These are phyloP conservation scores for Lipomyces mesembrius DNA, from an alignment of 805 yeast genomes.

Conservation along the genomic window DNA sequence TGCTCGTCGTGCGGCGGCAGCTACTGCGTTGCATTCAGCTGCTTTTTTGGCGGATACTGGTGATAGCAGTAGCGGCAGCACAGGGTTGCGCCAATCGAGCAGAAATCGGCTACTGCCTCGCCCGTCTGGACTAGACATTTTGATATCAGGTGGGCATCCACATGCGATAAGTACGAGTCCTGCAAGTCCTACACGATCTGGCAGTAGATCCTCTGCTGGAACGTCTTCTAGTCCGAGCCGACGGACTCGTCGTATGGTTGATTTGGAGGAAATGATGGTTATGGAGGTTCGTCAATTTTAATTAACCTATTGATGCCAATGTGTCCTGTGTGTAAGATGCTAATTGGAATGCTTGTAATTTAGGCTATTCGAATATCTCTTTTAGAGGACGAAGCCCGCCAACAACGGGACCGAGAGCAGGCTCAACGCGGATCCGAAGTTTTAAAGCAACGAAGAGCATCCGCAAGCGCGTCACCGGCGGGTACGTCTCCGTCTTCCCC, in stretches of 20 bases:
- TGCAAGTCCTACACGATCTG: slow-evolving; percentile 9
- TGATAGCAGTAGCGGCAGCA: slow-evolving; percentile 4
- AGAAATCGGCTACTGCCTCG: slow-evolving; percentile 35
- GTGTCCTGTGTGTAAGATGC: background rate
- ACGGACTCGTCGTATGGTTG: slow-evolving; percentile 43
- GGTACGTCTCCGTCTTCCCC: background rate
- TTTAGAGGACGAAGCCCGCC: slow-evolving; percentile 65
- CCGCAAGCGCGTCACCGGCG: slow-evolving; percentile 2
- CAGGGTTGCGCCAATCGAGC: slow-evolving; percentile 9
- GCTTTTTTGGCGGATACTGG: slow-evolving; percentile 59
- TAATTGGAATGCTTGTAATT: background rate
- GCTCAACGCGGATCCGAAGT: slow-evolving; percentile 34
- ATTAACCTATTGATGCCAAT: no score
- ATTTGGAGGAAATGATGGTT: slow-evolving; percentile 75
- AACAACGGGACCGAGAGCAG: slow-evolving; percentile 40
- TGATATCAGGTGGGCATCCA: background rate
- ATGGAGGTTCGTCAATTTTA: slow-evolving; percentile 53
- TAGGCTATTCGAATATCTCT: slow-evolving; percentile 72
- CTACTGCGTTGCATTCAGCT: slow-evolving; percentile 90
- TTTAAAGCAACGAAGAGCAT: slow-evolving; percentile 5
- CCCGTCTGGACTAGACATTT: slow-evolving; percentile 25
- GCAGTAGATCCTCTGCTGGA: slow-evolving; percentile 9
- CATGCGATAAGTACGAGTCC: background rate
- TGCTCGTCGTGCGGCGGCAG: slow-evolving; percentile 89
- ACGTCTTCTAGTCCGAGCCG: slow-evolving; percentile 19